Base-by-base conservation (phyloP, 2,329 filamentous ascomycete genomes). In the Stachybotrys chartarum region DNA sequence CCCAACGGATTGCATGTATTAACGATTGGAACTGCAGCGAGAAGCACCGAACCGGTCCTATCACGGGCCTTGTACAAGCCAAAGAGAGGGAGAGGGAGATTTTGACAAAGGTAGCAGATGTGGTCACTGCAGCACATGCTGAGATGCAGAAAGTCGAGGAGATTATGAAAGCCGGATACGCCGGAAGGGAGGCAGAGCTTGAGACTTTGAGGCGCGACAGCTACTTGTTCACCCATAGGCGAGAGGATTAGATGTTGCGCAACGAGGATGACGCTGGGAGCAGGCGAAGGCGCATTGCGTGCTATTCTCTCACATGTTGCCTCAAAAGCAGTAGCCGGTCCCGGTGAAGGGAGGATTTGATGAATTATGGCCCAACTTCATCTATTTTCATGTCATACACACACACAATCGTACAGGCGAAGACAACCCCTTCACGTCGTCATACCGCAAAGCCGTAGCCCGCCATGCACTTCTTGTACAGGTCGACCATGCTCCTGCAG, bases 391-490 rank as follows among this genome's bases (percentile, higher is more conserved):
- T 53, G 18, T 42, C 50, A n/a, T 52, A 52, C 50, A 52, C 12
- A 18, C 44, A 52, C 50, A 52, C 12, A 18, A 42, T 42, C 10
- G 35, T 42, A 42, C 35, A 42, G 35, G 35, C 8, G 35, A 14
- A 10, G 35, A 42, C 8, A 42, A 42, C 8, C 10, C 10, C 35
- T 42, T 14, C 35, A 10, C 5, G 35, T 42, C 35, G 55, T 69
- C 72, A 84, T 53, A 84, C 74, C 71, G 90, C 87, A 78, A 96
- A 99, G 16, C 94, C 94, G 67, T 88, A 97, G 11, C 91, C 88
- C 56, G 86, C 85, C 94, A 99, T 97, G 73, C 94, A 99, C 63
- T 75, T 84, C 75, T 85, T 87, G 78, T 99, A 99, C 69, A 90
- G 85, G 31, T 90, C 84, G 60, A 99, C 88, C 59, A 90, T 81